Percentiles rank a stretch among this genome's conserved stretches.
These are phyloP conservation scores for Phytophthora sp. DNA, from an alignment of 352 stramenopile species.

Conservation along the genomic window DNA sequence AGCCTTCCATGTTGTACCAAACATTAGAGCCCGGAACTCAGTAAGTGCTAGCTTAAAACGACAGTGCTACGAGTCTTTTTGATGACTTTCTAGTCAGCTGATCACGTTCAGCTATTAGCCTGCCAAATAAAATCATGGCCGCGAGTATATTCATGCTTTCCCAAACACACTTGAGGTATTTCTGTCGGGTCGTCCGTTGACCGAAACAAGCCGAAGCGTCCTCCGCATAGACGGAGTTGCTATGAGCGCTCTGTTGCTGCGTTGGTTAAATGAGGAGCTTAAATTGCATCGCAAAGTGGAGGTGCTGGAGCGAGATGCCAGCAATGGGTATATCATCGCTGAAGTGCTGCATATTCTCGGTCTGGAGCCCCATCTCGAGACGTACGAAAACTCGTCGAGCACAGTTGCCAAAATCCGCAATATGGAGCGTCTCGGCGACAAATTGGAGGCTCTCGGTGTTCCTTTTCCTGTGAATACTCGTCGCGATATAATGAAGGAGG, in stretches of 20 bases:
- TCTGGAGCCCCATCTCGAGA: conserved; percentile 53
- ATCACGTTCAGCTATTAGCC: too few species aligned
- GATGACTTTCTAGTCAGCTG: too few species aligned
- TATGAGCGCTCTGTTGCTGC: conserved; percentile 67
- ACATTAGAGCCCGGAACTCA: not conserved
- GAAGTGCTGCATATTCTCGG: conserved; percentile 62
- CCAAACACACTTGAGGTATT: too few species aligned
- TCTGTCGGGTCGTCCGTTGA: conserved; percentile 34
- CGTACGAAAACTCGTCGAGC: conserved; percentile 46
- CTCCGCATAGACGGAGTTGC: not conserved
- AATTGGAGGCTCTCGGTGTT: conserved; percentile 45
- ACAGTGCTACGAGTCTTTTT: too few species aligned
- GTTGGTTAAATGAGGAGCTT: conserved; percentile 77
- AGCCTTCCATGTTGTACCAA: not conserved
- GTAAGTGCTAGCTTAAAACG: too few species aligned
- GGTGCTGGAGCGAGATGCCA: conserved; percentile 65
- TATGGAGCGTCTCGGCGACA: conserved; percentile 58
- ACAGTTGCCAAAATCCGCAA: conserved; percentile 59
- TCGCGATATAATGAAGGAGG: conserved; percentile 72
- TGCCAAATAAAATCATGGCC: too few species aligned
- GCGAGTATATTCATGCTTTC: too few species aligned
- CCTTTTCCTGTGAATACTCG: conserved; percentile 50
- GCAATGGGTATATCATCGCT: conserved; percentile 72
- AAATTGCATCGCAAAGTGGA: conserved; percentile 51
- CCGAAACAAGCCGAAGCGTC: not conserved